These are phyloP conservation scores for Nemania serpens DNA, from an alignment of 2,329 filamentous ascomycete genomes.

Conservation along the genomic window DNA sequence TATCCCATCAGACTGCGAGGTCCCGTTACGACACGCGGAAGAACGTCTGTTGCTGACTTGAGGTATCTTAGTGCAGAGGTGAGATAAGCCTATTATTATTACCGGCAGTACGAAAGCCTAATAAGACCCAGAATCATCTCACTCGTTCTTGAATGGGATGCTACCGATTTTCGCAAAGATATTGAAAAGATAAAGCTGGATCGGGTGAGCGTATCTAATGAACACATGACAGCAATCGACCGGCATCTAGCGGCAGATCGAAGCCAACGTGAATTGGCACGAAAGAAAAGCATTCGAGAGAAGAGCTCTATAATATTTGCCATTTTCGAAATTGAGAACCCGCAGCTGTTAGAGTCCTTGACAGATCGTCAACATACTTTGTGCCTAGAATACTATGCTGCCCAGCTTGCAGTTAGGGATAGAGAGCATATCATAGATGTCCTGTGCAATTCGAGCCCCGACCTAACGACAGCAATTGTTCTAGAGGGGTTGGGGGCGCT, in stretches of 20 bases:
- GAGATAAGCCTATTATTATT: slow-evolving; percentile 2
- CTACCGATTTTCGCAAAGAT: slow-evolving; percentile 68
- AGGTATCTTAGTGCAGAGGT: slow-evolving; percentile 58
- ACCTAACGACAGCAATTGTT: slow-evolving; percentile 72
- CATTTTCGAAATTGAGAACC: slow-evolving; percentile 63
- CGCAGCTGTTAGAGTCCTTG: slow-evolving; percentile 52
- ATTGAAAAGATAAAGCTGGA: slow-evolving; percentile 67
- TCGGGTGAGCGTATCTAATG: slow-evolving; percentile 62
- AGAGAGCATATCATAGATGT: slow-evolving; percentile 71
- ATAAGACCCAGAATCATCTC: slow-evolving; percentile 66
- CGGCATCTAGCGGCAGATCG: slow-evolving; percentile 58
- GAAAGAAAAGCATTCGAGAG: slow-evolving; percentile 57
- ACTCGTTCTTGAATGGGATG: slow-evolving; percentile 74
- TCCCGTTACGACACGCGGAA: neutral
- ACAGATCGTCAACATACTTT: slow-evolving; percentile 64
- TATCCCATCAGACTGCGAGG: neutral
- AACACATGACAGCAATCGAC: slow-evolving; percentile 65
- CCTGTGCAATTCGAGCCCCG: slow-evolving; percentile 70
- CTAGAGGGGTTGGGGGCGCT: slow-evolving; percentile 69
- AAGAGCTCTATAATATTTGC: slow-evolving; percentile 66
- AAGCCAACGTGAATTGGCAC: slow-evolving; percentile 61
- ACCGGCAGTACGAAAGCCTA: slow-evolving; percentile 3
- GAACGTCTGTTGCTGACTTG: slow-evolving; percentile 4
- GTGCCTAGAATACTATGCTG: slow-evolving; percentile 71
- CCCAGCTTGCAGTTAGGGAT: slow-evolving; percentile 73